These are phyloP conservation scores for Chenopodium quinoa DNA, from an alignment of 148 eudicot species.

Conservation along the genomic window DNA sequence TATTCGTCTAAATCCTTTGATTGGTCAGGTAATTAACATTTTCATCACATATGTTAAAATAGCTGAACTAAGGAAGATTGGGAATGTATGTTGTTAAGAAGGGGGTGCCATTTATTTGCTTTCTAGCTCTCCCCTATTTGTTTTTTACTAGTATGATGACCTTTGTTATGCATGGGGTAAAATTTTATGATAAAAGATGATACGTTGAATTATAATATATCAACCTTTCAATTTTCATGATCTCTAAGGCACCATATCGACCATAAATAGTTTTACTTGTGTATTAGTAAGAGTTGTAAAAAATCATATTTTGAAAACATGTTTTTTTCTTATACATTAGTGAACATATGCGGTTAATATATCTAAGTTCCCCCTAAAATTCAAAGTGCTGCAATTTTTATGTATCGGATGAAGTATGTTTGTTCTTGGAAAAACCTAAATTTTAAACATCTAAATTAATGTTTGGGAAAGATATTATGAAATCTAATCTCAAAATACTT, in stretches of 20 bases:
- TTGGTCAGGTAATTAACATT: constrained; percentile 67
- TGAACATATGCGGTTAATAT: no score
- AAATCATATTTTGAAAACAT: neutral
- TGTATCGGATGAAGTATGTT: neutral
- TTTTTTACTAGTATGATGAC: neutral
- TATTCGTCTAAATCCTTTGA: constrained; percentile 57
- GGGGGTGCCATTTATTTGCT: neutral
- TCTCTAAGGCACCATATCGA: neutral
- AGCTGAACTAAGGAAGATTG: neutral
- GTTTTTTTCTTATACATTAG: no score
- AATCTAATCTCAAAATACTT: no score
- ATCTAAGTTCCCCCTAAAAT: no score
- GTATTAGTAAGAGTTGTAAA: neutral
- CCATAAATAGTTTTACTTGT: neutral
- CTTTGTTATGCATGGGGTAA: neutral
- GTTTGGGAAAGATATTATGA: no score
- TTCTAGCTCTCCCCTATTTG: neutral
- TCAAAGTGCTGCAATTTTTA: neutral
- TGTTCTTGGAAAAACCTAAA: no score
- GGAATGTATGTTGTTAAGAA: neutral
- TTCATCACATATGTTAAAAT: constrained; percentile 1
- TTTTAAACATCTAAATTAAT: no score
- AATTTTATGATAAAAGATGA: neutral
- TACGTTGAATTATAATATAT: neutral
- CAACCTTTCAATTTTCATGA: neutral